These are phyloP conservation scores for Ilyonectria sp. DNA, from an alignment of 2,329 filamentous ascomycete genomes.

Conservation along the genomic window DNA sequence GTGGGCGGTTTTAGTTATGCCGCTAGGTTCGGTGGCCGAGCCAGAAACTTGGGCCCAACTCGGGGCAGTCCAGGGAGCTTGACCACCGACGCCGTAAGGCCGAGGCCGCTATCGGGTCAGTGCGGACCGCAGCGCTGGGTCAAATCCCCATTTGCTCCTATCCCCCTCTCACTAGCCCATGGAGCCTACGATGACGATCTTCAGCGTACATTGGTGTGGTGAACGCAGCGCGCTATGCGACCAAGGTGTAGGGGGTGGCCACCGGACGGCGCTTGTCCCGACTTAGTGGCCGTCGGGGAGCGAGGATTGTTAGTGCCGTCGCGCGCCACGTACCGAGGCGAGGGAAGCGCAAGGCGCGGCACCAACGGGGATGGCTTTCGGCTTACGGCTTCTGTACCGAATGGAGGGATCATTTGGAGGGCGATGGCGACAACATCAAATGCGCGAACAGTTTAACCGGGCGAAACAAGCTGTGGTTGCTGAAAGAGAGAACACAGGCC, in stretches of 20 bases:
- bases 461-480: background rate
- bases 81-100: background rate
- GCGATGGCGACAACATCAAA: background rate
- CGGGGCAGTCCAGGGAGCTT: background rate
- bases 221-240: constrained; percentile 2
- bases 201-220: background rate
- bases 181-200: constrained; percentile 9
- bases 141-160: constrained; percentile 26
- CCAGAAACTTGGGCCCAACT: constrained; percentile 22
- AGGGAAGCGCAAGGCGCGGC: constrained; percentile 12
- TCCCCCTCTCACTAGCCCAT: constrained; percentile 16
- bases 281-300: constrained; percentile 11
- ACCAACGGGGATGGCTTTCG: constrained; percentile 2
- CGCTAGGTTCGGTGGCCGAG: constrained; percentile 22
- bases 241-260: constrained; percentile 5
- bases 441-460: background rate
- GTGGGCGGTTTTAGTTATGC: constrained; percentile 13
- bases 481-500: background rate
- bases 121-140: constrained; percentile 45
- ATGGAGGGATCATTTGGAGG: background rate
- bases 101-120: constrained; percentile 38
- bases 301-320: constrained; percentile 10
- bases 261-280: constrained; percentile 5
- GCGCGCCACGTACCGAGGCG: constrained; percentile 18
- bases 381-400: background rate